These are phyloP conservation scores for Emmonsiellopsis sp. DNA, from an alignment of 2,329 filamentous ascomycete species.

Conservation along the genomic window DNA sequence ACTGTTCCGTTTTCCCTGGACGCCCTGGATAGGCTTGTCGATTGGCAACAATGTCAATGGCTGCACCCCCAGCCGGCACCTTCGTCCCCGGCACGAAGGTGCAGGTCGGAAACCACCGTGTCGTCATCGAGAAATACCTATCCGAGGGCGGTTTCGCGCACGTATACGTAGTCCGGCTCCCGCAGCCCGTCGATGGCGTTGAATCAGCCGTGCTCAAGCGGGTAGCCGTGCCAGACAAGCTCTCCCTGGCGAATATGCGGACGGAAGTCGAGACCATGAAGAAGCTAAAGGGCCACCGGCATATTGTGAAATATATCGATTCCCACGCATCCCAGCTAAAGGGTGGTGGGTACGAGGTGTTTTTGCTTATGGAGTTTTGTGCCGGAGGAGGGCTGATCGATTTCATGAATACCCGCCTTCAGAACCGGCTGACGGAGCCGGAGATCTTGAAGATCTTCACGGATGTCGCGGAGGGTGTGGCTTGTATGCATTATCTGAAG, in stretches of 20 bases:
- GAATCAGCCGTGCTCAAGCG: slow-evolving; percentile 83
- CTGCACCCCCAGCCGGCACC: slow-evolving; percentile 60
- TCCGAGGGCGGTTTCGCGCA: slow-evolving; percentile 98
- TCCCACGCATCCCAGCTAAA: slow-evolving; percentile 92
- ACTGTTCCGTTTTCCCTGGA: not conserved
- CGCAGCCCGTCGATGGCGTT: slow-evolving; percentile 65
- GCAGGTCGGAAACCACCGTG: slow-evolving; percentile 84
- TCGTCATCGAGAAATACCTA: slow-evolving; percentile 92
- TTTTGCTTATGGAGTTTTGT: slow-evolving; percentile 96
- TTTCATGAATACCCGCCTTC: slow-evolving; percentile 97
- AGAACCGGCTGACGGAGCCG: slow-evolving; percentile 92
- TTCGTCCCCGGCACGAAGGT: slow-evolving; percentile 94
- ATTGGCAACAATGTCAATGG: slow-evolving; percentile 26
- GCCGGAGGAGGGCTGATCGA: slow-evolving; percentile 92
- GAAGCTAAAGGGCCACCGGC: slow-evolving; percentile 89
- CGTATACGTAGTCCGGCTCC: slow-evolving; percentile 89
- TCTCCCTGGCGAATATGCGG: slow-evolving; percentile 88
- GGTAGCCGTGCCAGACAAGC: slow-evolving; percentile 93
- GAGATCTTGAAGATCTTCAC: slow-evolving; percentile 96
- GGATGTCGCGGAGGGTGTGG: slow-evolving; percentile 90
- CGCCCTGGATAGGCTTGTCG: slow-evolving; percentile 12
- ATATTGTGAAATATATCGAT: slow-evolving; percentile 97
- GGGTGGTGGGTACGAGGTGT: slow-evolving; percentile 93
- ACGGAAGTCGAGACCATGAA: slow-evolving; percentile 99
- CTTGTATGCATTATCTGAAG: slow-evolving; percentile 98